A percentile compares a stretch with the other conserved stretches of the same genome.
These are phyloP conservation scores for Echinosophora koreensis DNA, from an alignment of 306 rosid species.

Conservation along the genomic window DNA sequence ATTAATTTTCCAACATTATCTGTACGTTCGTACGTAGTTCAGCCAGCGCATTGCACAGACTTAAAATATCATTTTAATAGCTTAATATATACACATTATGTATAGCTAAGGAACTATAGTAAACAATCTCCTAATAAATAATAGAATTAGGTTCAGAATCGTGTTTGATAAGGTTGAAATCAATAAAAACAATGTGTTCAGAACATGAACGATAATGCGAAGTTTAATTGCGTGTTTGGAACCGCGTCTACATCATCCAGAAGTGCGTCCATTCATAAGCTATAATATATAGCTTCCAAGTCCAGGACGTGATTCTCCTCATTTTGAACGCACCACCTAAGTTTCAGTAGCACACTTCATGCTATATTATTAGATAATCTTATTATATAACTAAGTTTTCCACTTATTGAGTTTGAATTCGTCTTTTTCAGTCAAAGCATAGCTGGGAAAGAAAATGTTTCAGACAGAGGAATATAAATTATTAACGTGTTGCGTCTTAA, in stretches of 20 bases:
- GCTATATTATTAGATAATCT: background rate
- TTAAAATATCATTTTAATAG: conserved; percentile 2
- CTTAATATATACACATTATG: background rate
- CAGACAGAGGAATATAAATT: background rate
- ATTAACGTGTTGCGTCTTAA: conserved; percentile 31
- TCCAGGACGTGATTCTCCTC: no score
- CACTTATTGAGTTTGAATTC: conserved; percentile 46
- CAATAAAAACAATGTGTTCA: background rate
- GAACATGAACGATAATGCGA: background rate
- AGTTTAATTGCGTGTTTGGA: no score
- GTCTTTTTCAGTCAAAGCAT: conserved; percentile 46
- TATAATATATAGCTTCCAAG: no score
- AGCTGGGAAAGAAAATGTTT: conserved; percentile 38
- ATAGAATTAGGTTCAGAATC: conserved; percentile 1
- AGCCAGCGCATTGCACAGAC: conserved; percentile 30
- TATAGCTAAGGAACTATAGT: background rate
- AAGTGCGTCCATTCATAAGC: no score
- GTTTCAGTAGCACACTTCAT: conserved; percentile 12
- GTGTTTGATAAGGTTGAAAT: background rate
- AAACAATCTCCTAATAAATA: conserved; percentile 8
- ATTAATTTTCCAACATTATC: background rate
- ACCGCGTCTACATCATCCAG: no score
- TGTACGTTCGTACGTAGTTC: background rate
- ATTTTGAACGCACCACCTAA: no score
- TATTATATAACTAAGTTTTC: background rate